Evolutionary conservation across 2,329 filamentous ascomycete species (phyloP), one percentile per base, ranked within the genome.

Genomic region (Nigrospora osmanthi): DNA sequence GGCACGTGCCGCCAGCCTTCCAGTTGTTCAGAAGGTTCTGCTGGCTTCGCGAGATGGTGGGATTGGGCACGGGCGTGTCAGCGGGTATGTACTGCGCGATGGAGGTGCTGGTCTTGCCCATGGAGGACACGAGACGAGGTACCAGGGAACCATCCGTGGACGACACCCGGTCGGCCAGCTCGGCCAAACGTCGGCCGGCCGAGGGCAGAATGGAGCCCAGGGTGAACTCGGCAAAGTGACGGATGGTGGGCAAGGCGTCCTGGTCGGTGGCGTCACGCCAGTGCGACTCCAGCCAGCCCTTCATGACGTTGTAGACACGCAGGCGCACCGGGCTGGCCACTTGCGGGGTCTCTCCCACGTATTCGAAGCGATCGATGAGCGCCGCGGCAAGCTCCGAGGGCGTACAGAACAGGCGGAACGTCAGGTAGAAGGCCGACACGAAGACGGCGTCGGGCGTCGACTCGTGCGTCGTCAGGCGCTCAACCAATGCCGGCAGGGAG

Each of bases 231-330:
- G 91, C 89, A 63, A 98, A 98, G 1, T 80, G 72, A 32, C 85
- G 73, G 50, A 98, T 94, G 40, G 86, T 70, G 1, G 76, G 72
- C 10, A 98, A 72, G 1, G 90, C 89, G 12, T 80, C 76, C 43
- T 80, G 78, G 60, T 98, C 93, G 11, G 83, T 81, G 47, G 89
- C 81, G 51, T 88, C 81, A 40, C 86, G 81, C 91, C 93, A 98
- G 65, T 98, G 89, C 7, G 87, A 93, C 68, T 97, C 93, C 16
- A 98, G 72, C 93, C 93, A 98, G 36, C 87, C 87, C 66, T 98
- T 98, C 74, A 98, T 89, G 46, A 89, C 84, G 61, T 98, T 97
- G 71, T 94, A 97, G 1, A 97, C 89, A 42, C 93, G 81, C 40
- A 98, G 71, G 42, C 90, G 83, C 17, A 97, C 91, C 0, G 91